Base-by-base conservation (phyloP, 2,329 filamentous ascomycete genomes). In the Ophiocordyceps camponoti-rufipedis region DNA sequence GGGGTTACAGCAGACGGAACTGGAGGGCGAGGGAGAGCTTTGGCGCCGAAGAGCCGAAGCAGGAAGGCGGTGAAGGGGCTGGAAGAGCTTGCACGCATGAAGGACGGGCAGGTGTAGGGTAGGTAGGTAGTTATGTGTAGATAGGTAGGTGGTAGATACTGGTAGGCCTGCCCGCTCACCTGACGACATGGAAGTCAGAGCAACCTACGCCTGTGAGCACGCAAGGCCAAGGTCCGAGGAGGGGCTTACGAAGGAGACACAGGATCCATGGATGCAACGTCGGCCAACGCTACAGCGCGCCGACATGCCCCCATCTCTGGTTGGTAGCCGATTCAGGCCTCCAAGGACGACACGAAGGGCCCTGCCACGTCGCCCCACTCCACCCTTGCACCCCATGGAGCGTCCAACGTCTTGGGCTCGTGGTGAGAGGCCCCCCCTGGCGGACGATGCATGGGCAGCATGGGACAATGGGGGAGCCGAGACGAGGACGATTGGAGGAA, bases 401-500 rank as follows among this genome's bases (percentile, higher is more conserved):
- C 29, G 9, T 39, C 35, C 13, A 18, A 39, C 35, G 35, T 39
- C 7, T 10, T 16, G 18, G 35, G n/a, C 35, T 39, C 16, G n/a
- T 16, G 8, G n/a, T 23, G 23, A 23, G 23, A 23, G 23, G 23
- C 23, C 16, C n/a, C n/a, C n/a, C 35, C 35, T 39, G 35, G 35
- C 35, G 14, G 18, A 10, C 7, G 38, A 28, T 41, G 45, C 39
- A 47, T 44, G 42, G 44, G 38, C 12, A 28, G 45, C 39, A 47
- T 44, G 42, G 44, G 33, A 38, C 42, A 38, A 41, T 41, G 28
- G 35, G 23, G 9, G 28, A 23, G 13, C 9, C 29, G 29, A 23
- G 39, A 41, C 18, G 40, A 23, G 32, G 33, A 46, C 32, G n/a
- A 39, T 43, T 43, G 41, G n/a, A 43, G 41, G 28, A 45, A 45